Base-by-base conservation (phyloP, 2,329 filamentous ascomycete species). In the Lasiodiplodia gonubiensis region DNA sequence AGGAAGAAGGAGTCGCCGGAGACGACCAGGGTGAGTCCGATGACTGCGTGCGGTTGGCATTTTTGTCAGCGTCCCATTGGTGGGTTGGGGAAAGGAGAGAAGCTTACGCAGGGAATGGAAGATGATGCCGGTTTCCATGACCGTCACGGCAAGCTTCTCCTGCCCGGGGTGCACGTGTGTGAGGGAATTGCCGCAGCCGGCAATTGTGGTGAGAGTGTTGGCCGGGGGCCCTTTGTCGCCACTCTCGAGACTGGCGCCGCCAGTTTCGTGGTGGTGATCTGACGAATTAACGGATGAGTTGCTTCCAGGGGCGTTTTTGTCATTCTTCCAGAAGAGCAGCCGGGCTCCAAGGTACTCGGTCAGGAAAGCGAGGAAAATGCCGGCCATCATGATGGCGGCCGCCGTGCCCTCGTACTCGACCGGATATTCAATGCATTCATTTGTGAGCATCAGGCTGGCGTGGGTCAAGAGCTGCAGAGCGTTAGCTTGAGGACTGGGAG, bases 101-200 rank as follows among this genome's bases (percentile, higher is more conserved):
- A 1, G 30, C 59, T 39, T 63, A 63, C 59, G 42, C 18, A 92
- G 82, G 1, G 89, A 92, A 79, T 93, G 90, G 79, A 93, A 93
- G 55, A 93, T 83, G 65, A 93, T 89, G 3, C 91, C 91, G 0
- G 86, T 85, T 77, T 93, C 91, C 75, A 93, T 86, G 37, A 93
- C 87, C 18, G 87, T 72, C n/a, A 92, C 88, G 11, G 59, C 59
- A 5, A 63, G 59, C 27, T 63, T 63, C 16, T 63, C 42, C 7
- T 63, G 59, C 2, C 59, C 46, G 2, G 59, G 59, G 46, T 63
- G 11, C 18, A 25, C 27, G 27, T 23, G 27, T 1, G 23, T 16
- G 1, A 63, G n/a, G 10, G 25, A 16, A n/a, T 35, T 37, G 11
- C 59, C 59, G n/a, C 59, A 63, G 27, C 59, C 59, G 57, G 86